Evolutionary conservation across 352 stramenopile species (phyloP), one percentile per base, ranked within the genome.

Genomic region (Thalassiosira sp.): DNA sequence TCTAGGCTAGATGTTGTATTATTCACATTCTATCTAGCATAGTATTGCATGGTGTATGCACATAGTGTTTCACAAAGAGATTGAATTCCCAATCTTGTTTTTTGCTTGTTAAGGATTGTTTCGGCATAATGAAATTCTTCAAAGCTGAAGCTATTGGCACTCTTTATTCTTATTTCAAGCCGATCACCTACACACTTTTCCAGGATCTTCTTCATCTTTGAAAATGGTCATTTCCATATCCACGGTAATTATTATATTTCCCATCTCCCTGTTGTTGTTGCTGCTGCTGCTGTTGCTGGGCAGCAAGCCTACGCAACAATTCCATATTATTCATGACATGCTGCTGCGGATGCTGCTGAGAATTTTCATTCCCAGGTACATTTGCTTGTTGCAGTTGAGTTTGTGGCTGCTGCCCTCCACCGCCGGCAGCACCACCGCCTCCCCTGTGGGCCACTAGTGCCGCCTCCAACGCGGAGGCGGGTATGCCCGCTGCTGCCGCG

Each of bases 391-490:
- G n/a, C n/a, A n/a, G n/a, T n/a, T n/a, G n/a, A n/a, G 49, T 8
- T 42, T 52, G 35, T 57, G 31, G 27, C 65, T 65, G 57, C 25
- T 51, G 51, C 8, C 46, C 15, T 11, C 25, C 33, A 25, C 57
- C 27, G 28, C 43, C 22, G 16, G 33, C 15, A n/a, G n/a, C 33
- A 25, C 57, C 27, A 45, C 43, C 22, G 16, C 57, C 67, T 35
- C 56, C 57, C 37, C 27, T 51, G 16, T 40, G n/a, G 46, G 59
- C 24, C 43, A 48, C 48, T 20, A 83, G 48, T 31, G 62, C 75
- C 7, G 67, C 53, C 53, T 82, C 73, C 33, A 82, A 72, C 5
- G 73, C 62, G 20, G 73, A 71, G 24, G 46, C 11, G n/a, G 73
- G 66, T 24, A 77, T 76, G 7, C 73, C 66, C 43, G 75, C 56